Conservation (phyloP, 495 filamentous ascomycete genomes). For the Aspergillus affinis region DNA sequence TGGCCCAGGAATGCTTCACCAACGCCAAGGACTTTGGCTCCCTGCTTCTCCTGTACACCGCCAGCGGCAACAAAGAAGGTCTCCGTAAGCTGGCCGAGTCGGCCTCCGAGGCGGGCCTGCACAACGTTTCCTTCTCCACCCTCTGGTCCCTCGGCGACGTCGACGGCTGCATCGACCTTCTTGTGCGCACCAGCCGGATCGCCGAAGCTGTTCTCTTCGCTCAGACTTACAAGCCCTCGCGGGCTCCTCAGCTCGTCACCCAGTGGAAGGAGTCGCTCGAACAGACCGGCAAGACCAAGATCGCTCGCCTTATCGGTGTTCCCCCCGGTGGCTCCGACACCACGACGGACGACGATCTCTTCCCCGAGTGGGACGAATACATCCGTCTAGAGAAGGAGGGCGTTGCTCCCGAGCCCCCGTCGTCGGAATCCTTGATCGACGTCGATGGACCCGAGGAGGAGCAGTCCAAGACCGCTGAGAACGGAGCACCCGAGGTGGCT, state of each 20-base stretch:
- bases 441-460: constrained; percentile 40
- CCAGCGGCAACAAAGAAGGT: constrained; percentile 72
- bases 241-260: constrained; percentile 63
- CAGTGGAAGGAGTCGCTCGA: constrained; percentile 82
- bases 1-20: constrained; percentile 90
- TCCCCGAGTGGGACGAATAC: constrained; percentile 94
- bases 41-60: constrained; percentile 80
- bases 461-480: constrained; percentile 30
- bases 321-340: constrained; percentile 57
- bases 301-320: constrained; percentile 78
- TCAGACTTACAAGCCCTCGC: constrained; percentile 89
- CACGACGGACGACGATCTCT: constrained; percentile 81
- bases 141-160: constrained; percentile 86
- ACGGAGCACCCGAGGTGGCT: constrained; percentile 33
- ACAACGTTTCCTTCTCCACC: constrained; percentile 90
- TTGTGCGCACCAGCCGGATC: constrained; percentile 71
- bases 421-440: constrained; percentile 50
- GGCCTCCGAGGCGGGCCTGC: constrained; percentile 71
- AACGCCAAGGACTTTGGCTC: constrained; percentile 88
- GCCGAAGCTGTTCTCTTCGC: constrained; percentile 89
- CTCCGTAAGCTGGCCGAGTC: constrained; percentile 67
- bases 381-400: constrained; percentile 75
- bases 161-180: constrained; percentile 75
- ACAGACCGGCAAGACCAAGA: constrained; percentile 75
- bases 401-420: constrained; percentile 35